Base-by-base conservation (phyloP, 148 eudicot species). In the Talinum fruticosum region DNA sequence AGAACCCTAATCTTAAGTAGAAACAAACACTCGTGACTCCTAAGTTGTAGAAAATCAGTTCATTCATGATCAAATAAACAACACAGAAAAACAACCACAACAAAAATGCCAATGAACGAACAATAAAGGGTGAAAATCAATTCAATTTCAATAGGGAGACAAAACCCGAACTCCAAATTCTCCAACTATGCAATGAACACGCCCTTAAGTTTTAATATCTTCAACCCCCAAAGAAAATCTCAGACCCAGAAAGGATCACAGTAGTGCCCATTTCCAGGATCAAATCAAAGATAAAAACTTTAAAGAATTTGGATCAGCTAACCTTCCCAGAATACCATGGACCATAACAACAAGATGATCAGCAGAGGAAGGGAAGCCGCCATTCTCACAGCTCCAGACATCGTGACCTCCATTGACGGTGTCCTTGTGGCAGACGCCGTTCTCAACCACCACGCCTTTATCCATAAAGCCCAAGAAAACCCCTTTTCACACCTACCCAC, bases 341-440 rank as follows among this genome's bases (percentile, higher is more conserved):
- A 93, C 95, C 97, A 93, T 91, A 28, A 93, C 94, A 75, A 96
- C 97, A 3, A 96, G 92, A 83, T 96, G 99, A 89, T 96, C 93
- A 71, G 91, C 92, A 3, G 90, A 84, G 6, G 90, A 77, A 76
- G 78, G 81, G 8, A 73, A 74, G 79, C 83, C 87, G 0, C 89
- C 87, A 70, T 85, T 71, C 30, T 83, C 79, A 78, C 81, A 86
- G 68, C 86, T 89, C 83, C 84, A 89, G 3, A 89, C 83, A 78
- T 94, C 89, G 45, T 86, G 82, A 23, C 88, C 91, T 30, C 97
- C 98, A 69, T 87, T 86, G 3, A 69, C 84, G 23, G 87, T 77
- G 57, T 89, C 90, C 79, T 95, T 85, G 67, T 86, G 87, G 78
- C 92, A 88, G 10, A 94, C 88, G 8, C 84, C 96, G 59, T 80